Conservation (phyloP, 768 basidiomycete species). For the Suillus subalutaceus region DNA sequence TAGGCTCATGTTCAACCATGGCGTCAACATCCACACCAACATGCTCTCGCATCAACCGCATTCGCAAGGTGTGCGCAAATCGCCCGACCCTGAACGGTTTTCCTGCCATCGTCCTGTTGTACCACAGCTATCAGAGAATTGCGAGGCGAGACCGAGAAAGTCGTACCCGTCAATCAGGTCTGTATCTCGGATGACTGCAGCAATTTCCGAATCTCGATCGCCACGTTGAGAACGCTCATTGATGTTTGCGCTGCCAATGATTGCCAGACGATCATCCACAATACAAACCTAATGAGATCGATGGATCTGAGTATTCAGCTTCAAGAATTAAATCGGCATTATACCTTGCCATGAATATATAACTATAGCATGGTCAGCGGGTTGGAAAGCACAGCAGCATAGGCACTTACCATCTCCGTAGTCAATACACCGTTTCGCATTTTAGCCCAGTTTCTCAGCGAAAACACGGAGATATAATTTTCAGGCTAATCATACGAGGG, state of each 20-base stretch:
- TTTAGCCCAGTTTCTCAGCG: constrained; percentile 92
- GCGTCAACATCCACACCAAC: constrained; percentile 93
- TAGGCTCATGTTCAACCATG: constrained; percentile 74
- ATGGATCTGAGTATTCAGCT: not conserved
- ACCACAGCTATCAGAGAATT: constrained; percentile 8
- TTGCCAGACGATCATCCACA: constrained; percentile 92
- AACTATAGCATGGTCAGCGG: constrained; percentile 47
- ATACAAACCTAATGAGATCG: constrained; percentile 52
- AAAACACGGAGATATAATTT: constrained; percentile 90
- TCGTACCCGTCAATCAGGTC: constrained; percentile 91
- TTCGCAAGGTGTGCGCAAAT: constrained; percentile 91
- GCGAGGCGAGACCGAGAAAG: not conserved
- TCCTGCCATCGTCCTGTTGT: constrained; percentile 87
- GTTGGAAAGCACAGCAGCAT: not conserved
- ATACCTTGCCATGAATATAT: constrained; percentile 86
- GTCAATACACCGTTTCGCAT: constrained; percentile 81
- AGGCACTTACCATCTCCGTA: constrained; percentile 75
- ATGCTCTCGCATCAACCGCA: constrained; percentile 96
- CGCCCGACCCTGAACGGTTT: constrained; percentile 94
- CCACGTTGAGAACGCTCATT: constrained; percentile 96
- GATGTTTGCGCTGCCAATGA: constrained; percentile 97
- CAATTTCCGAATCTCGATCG: constrained; percentile 95
- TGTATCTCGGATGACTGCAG: constrained; percentile 91
- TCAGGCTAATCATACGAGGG: constrained; percentile 63
- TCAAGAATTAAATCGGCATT: not conserved